phyloP scores from a whole-genome alignment of 2,329 filamentous ascomycete species.

The Alternaria hordeiaustralica region DNA sequence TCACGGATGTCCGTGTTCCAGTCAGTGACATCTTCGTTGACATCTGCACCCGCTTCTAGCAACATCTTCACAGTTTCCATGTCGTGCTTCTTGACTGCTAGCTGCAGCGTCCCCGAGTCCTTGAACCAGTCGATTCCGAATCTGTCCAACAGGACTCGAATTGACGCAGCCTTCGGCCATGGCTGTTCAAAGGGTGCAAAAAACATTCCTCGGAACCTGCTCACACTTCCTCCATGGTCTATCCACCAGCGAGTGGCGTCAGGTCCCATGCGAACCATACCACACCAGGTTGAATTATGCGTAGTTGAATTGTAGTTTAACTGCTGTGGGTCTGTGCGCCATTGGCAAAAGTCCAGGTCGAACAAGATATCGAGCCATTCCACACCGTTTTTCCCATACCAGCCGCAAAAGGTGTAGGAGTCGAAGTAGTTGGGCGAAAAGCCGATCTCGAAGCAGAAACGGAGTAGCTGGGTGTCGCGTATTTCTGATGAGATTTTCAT shows the following conservation, averaged over 20 bases:
- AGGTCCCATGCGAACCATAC: constrained; percentile 11
- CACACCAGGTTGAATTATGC: neutral
- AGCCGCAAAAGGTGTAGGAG: neutral
- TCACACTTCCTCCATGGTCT: constrained; percentile 5
- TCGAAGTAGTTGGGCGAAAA: constrained; percentile 1
- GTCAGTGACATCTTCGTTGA: constrained; percentile 4
- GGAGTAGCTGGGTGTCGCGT: constrained; percentile 6
- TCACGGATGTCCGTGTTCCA: constrained; percentile 10
- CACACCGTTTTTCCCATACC: neutral
- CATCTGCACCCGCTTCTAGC: constrained; percentile 10
- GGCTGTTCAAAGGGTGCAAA: neutral
- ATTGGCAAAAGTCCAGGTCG: constrained; percentile 10
- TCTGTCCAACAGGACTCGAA: constrained; percentile 1
- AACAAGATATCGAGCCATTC: constrained; percentile 13
- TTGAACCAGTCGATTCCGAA: constrained; percentile 11
- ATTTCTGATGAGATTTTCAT: constrained; percentile 1
- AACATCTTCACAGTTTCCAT: constrained; percentile 12
- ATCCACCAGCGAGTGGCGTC: constrained; percentile 12
- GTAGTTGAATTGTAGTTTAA: neutral
- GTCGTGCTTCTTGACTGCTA: constrained; percentile 9
- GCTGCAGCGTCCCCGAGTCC: constrained; percentile 6
- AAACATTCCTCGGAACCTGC: neutral
- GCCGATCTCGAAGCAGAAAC: constrained; percentile 7
- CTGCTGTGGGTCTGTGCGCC: constrained; percentile 4
- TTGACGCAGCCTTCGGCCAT: constrained; percentile 4